phyloP scores from a whole-genome alignment of 495 filamentous ascomycete genomes.

The Diplogelasinospora grovesii region DNA sequence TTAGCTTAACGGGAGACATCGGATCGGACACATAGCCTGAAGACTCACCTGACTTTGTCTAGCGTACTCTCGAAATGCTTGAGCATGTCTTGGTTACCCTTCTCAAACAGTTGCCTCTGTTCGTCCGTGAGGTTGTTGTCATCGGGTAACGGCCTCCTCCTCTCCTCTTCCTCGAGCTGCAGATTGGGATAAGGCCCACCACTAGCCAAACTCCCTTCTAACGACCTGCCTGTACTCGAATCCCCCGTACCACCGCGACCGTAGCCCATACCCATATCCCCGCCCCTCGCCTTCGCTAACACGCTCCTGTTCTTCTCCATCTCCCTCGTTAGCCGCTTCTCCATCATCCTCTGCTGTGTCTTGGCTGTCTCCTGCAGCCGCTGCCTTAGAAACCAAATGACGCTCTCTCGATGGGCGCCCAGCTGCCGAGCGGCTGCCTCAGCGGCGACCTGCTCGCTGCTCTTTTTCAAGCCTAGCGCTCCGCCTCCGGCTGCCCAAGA shows the following conservation, averaged over 20 bases:
- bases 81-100: conserved; percentile 88
- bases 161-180: conserved; percentile 31
- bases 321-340: conserved; percentile 73
- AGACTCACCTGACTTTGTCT: conserved; percentile 75
- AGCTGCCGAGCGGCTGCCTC: conserved; percentile 59
- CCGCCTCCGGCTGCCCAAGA: conserved; percentile 67
- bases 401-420: conserved; percentile 63
- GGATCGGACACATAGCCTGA: background rate
- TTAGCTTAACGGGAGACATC: background rate
- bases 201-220: no score
- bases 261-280: conserved; percentile 6
- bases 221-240: conserved; percentile 4
- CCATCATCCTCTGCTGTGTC: conserved; percentile 85
- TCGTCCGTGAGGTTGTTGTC: conserved; percentile 71
- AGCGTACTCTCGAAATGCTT: conserved; percentile 85
- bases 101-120: conserved; percentile 86
- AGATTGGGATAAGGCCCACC: conserved; percentile 16
- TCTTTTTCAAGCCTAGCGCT: conserved; percentile 29
- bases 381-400: conserved; percentile 73
- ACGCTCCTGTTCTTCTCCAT: conserved; percentile 86
- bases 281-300: conserved; percentile 57
- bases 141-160: conserved; percentile 33
- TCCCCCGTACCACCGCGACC: conserved; percentile 7
- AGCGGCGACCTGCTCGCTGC: conserved; percentile 57
- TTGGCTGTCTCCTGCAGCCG: conserved; percentile 66